phyloP scores from a whole-genome alignment of 192 early-diverging fungal genomes.

The Coemansia sp. region DNA sequence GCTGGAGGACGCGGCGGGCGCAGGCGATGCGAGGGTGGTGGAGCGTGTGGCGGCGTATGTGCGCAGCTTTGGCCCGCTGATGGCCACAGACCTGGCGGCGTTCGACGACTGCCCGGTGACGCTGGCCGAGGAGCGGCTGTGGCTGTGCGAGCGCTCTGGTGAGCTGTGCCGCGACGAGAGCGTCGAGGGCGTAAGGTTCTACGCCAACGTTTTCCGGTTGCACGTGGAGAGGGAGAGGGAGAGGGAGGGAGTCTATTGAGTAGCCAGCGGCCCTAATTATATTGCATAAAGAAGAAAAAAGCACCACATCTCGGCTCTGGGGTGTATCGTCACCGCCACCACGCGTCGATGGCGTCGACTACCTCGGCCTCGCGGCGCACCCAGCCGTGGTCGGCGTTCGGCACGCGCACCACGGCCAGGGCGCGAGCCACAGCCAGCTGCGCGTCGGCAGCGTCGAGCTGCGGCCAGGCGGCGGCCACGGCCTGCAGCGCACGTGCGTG shows the following conservation, averaged over 20 bases:
- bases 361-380: slow-evolving; percentile 48
- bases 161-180: slow-evolving; percentile 86
- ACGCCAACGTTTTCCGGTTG: slow-evolving; percentile 62
- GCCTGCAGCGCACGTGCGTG: slow-evolving; percentile 16
- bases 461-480: slow-evolving; percentile 5
- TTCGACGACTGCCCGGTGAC: slow-evolving; percentile 46
- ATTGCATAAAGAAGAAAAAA: too few relatives aligned
- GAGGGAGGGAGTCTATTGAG: too few relatives aligned
- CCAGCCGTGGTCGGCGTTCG: slow-evolving; percentile 50
- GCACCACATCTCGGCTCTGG: slow-evolving; percentile 2
- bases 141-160: slow-evolving; percentile 74
- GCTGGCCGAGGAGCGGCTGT: slow-evolving; percentile 52
- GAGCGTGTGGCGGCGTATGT: slow-evolving; percentile 56
- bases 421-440: slow-evolving; percentile 21
- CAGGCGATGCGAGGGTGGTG: slow-evolving; percentile 69
- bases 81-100: slow-evolving; percentile 69
- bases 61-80: slow-evolving; percentile 55
- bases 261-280: too few relatives aligned
- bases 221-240: too few relatives aligned
- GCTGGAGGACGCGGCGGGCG: slow-evolving; percentile 61
- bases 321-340: slow-evolving; percentile 20
- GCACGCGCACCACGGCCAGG: slow-evolving; percentile 21
- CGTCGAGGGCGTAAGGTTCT: slow-evolving; percentile 80
- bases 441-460: slow-evolving; percentile 9
- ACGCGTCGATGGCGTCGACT: slow-evolving; percentile 31